Evolutionary conservation across 2,329 filamentous ascomycete genomes (phyloP).

Genomic region (Hypoxylon sp.): DNA sequence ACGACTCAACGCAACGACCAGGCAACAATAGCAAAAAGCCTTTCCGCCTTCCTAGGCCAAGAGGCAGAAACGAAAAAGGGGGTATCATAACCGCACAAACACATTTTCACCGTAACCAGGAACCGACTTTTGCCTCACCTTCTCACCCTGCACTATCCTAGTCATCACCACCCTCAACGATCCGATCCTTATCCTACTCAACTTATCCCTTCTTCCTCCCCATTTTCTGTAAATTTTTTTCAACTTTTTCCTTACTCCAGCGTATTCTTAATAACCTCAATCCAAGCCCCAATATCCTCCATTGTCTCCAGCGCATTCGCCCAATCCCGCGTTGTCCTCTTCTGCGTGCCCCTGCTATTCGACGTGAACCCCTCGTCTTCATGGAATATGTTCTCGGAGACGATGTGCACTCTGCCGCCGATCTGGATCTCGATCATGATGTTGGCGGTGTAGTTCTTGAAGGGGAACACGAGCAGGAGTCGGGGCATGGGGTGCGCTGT

Average conservation of each 20-base stretch:
- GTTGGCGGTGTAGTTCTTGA: slow-evolving; percentile 63
- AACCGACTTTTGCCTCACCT: not conserved
- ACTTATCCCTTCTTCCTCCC: not conserved
- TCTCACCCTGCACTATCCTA: not conserved
- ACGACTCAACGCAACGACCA: not conserved
- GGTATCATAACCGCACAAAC: slow-evolving; percentile 33
- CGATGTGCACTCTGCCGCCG: slow-evolving; percentile 71
- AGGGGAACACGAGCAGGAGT: slow-evolving; percentile 69
- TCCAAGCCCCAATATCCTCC: slow-evolving; percentile 51
- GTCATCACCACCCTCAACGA: not conserved
- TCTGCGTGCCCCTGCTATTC: slow-evolving; percentile 12
- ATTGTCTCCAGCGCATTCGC: slow-evolving; percentile 48
- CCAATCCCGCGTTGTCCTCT: slow-evolving; percentile 39
- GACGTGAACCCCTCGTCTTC: slow-evolving; percentile 1
- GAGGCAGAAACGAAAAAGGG: slow-evolving; percentile 23
- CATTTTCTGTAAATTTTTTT: not conserved
- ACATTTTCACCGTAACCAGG: not conserved
- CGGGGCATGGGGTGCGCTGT: slow-evolving; percentile 65
- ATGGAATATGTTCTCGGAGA: slow-evolving; percentile 69
- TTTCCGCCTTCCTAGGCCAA: slow-evolving; percentile 6
- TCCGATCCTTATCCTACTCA: not conserved
- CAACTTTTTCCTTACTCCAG: slow-evolving; percentile 43
- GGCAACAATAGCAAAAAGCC: not conserved
- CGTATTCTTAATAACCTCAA: slow-evolving; percentile 50
- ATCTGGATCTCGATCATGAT: slow-evolving; percentile 71